phyloP scores from a whole-genome alignment of 371 early-diverging fungal genomes.

The Mucor saturninus region DNA sequence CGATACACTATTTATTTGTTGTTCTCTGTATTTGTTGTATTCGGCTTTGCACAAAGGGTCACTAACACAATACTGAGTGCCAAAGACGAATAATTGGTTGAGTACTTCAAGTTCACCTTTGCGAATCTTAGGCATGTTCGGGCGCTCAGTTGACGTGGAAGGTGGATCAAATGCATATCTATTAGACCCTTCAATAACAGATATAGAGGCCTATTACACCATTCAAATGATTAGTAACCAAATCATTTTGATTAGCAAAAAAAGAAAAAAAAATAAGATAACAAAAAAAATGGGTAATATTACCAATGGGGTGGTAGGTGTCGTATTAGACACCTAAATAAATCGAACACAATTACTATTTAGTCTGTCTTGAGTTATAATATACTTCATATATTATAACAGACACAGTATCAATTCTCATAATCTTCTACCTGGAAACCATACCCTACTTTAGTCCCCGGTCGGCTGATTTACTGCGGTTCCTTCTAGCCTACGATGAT shows the following conservation, averaged over 20 bases:
- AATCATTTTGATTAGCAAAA: not conserved
- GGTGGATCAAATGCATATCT: not conserved
- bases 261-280: not conserved
- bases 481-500: too few relatives aligned
- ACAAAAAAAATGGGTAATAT: not conserved
- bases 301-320: conserved; percentile 3
- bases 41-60: not conserved
- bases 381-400: too few relatives aligned
- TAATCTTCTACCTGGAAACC: too few relatives aligned
- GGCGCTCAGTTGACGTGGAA: not conserved
- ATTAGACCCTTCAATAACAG: not conserved
- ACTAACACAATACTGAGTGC: conserved; percentile 1
- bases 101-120: conserved; percentile 1
- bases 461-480: too few relatives aligned
- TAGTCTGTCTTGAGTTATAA: too few relatives aligned
- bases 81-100: not conserved
- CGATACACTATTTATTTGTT: not conserved
- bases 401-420: too few relatives aligned
- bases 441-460: too few relatives aligned
- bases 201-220: conserved; percentile 1
- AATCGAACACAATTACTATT: too few relatives aligned
- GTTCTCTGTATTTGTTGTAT: not conserved
- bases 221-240: not conserved
- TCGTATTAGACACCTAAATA: not conserved
- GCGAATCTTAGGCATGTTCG: not conserved